Evolutionary conservation across 2,329 filamentous ascomycete genomes (phyloP).

Genomic region (Purpureocillium lavendulum): DNA sequence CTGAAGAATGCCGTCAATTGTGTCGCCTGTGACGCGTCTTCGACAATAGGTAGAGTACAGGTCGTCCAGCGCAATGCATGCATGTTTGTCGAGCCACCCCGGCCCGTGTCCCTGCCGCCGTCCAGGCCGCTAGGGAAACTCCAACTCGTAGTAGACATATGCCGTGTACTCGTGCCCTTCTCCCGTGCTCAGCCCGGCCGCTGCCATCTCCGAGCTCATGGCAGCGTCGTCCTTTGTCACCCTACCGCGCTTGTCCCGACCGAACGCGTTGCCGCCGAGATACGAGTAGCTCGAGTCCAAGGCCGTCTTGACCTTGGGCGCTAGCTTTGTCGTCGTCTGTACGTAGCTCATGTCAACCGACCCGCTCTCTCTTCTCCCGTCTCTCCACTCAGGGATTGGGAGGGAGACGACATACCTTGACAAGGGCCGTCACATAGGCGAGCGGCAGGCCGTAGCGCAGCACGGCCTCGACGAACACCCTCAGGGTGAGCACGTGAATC

Average conservation of each 20-base stretch:
- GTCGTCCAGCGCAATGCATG: not conserved
- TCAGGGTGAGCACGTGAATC: constrained; percentile 82
- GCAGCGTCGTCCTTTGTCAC: constrained; percentile 83
- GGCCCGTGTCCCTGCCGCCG: not conserved
- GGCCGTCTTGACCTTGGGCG: constrained; percentile 68
- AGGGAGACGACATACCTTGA: constrained; percentile 74
- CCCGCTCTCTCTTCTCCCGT: too few species aligned
- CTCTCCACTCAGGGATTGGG: too few species aligned
- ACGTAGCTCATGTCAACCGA: not conserved
- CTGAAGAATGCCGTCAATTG: too few species aligned
- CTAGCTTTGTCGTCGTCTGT: constrained; percentile 74
- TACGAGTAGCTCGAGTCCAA: constrained; percentile 84
- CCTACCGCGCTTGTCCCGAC: constrained; percentile 85
- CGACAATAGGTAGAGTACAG: too few species aligned
- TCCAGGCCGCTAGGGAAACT: constrained; percentile 43
- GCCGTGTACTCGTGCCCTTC: constrained; percentile 84
- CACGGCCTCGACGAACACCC: constrained; percentile 98
- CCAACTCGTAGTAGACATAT: constrained; percentile 95
- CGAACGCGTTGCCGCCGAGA: constrained; percentile 88
- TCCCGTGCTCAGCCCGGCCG: constrained; percentile 56
- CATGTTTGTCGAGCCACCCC: not conserved
- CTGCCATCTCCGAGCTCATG: constrained; percentile 74
- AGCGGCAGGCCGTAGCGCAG: constrained; percentile 87
- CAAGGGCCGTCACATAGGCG: constrained; percentile 75
- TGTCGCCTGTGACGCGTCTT: too few species aligned